A percentile compares a stretch with the other conserved stretches of the same genome.
Conservation (phyloP, 345 rosid genomes). For the Bruguiera parviflora region DNA sequence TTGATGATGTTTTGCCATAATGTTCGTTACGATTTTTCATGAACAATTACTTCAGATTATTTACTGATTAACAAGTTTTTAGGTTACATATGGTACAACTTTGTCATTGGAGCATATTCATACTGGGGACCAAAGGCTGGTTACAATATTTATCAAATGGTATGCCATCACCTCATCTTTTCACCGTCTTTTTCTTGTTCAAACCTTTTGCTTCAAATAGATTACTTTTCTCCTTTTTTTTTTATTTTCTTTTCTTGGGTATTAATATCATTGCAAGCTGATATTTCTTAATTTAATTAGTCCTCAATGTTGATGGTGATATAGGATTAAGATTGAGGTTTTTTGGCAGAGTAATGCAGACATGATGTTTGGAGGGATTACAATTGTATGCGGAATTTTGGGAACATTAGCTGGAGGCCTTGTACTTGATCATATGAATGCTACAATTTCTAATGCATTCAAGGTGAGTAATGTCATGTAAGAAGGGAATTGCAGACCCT, state of each 20-base stretch:
- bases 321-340: background rate
- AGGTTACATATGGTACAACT: conserved; percentile 78
- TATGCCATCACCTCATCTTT: conserved; percentile 18
- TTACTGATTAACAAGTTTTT: conserved; percentile 18
- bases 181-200: background rate
- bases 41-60: background rate
- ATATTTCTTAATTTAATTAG: conserved; percentile 1
- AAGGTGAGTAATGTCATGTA: conserved; percentile 39
- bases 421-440: conserved; percentile 58
- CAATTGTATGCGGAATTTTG: conserved; percentile 69
- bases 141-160: conserved; percentile 72
- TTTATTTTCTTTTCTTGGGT: conserved; percentile 1
- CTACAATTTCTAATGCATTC: conserved; percentile 84
- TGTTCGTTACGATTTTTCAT: too few relatives aligned
- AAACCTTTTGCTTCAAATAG: conserved; percentile 6
- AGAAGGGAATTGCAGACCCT: background rate
- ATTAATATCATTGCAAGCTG: background rate
- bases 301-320: conserved; percentile 5
- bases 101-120: conserved; percentile 88
- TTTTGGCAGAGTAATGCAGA: conserved; percentile 68
- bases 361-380: conserved; percentile 77
- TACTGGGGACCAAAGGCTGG: conserved; percentile 99
- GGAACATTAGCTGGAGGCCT: conserved; percentile 87
- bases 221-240: background rate
- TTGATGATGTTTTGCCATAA: background rate